Base-by-base conservation (phyloP, 495 filamentous ascomycete species). In the Daldinia bambusicola region DNA sequence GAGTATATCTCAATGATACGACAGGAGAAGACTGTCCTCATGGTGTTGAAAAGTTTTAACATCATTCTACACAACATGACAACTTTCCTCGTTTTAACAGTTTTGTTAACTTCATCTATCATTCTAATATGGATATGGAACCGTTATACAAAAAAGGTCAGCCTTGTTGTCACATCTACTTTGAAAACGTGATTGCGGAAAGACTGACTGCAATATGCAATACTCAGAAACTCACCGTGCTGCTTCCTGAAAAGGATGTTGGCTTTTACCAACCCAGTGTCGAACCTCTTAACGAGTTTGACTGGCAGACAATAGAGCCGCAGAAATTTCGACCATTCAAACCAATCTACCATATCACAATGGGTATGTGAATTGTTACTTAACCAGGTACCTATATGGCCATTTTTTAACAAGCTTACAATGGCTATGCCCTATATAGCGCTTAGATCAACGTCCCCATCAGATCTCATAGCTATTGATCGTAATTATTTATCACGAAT, bases 331-430 rank as follows among this genome's bases (percentile, higher is more conserved):
- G 90, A 8, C 89, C 89, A 1, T 93, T 92, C 77, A 91, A 89
- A 71, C 85, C 89, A 12, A 91, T 84, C 45, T 93, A 91, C 72
- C 84, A 92, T 68, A 81, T 93, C 61, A 91, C 90, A 1, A 92
- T 94, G 90, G 89, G 91, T 90, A 78, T 40, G 78, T 70, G 12
- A 48, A 22, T 36, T 1, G 34, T 36, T 36, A 36, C 9, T 6
- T 36, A 36, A 0, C 34, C 7, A 20, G 16, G 1, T 0, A 45
- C 6, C 41, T 3, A 45, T 45, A 43, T 2, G 18, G n/a, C 56
- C 16, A 8, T 32, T 34, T 61, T 9, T 16, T 55, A 41, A 31
- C 10, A 26, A 38, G 40, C 13, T 31, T 34, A 18, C 38, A 14
- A 61, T 51, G 51, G 1, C 45, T 4, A 71, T 45, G 16, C 18